Evolutionary conservation across 192 early-diverging fungal species (phyloP).

Genomic region (Backusella liffmaniae): DNA sequence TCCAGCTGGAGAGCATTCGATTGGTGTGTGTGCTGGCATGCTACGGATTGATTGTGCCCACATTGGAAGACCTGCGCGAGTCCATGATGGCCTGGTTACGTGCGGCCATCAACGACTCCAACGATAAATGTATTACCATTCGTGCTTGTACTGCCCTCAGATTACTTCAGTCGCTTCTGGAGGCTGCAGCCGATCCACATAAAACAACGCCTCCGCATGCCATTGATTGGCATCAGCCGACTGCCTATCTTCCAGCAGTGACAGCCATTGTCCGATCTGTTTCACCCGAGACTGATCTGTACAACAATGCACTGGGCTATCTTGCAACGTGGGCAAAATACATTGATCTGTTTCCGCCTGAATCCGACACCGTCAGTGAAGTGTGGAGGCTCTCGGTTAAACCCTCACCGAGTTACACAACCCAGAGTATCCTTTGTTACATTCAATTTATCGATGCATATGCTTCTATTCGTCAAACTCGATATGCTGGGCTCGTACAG

Average conservation of each 20-base stretch:
- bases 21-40: constrained; percentile 41
- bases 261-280: constrained; percentile 14
- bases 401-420: background rate
- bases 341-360: constrained; percentile 13
- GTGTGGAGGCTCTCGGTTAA: background rate
- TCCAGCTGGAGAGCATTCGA: constrained; percentile 39
- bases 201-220: constrained; percentile 45
- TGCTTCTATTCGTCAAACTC: background rate
- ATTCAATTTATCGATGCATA: constrained; percentile 18
- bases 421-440: constrained; percentile 7
- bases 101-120: background rate
- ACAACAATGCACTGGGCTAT: constrained; percentile 12
- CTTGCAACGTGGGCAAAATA: constrained; percentile 19
- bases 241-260: constrained; percentile 34
- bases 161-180: constrained; percentile 34
- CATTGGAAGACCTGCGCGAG: constrained; percentile 39
- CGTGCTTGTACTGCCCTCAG: constrained; percentile 31
- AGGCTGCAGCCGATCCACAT: constrained; percentile 46
- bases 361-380: background rate
- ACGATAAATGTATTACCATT: background rate
- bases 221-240: constrained; percentile 48
- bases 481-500: background rate
- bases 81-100: constrained; percentile 33
- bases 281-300: background rate
- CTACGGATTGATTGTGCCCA: constrained; percentile 54